These are phyloP conservation scores for Penicillium canescens DNA, from an alignment of 495 filamentous ascomycete species.

Conservation along the genomic window DNA sequence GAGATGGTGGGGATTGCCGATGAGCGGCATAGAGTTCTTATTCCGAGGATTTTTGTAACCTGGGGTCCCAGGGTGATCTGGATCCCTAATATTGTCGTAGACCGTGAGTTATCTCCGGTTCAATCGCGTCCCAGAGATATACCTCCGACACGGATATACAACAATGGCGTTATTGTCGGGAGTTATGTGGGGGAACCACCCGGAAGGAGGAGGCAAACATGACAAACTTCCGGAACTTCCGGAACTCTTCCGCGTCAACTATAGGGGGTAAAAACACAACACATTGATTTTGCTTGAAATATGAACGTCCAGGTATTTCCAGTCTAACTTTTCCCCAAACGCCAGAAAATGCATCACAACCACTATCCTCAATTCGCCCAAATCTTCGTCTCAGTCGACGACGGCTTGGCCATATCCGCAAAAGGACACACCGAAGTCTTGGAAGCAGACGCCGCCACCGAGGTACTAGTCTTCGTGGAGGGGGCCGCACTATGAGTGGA, in stretches of 20 bases:
- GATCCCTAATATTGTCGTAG: not conserved
- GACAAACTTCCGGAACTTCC: not conserved
- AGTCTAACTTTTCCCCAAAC: constrained; percentile 6
- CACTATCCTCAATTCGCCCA: constrained; percentile 29
- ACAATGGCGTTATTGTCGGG: not conserved
- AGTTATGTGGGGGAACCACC: not conserved
- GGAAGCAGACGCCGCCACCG: not conserved
- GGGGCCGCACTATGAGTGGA: constrained; percentile 18
- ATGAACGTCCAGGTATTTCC: constrained; percentile 1
- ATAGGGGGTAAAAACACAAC: not conserved
- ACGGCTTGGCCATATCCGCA: constrained; percentile 26
- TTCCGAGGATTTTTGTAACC: too few species aligned
- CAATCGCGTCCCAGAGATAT: not conserved
- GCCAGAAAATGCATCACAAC: not conserved
- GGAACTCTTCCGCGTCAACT: not conserved
- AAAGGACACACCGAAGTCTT: constrained; percentile 37
- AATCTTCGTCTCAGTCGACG: constrained; percentile 37
- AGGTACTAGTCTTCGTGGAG: constrained; percentile 7
- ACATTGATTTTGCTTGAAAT: not conserved
- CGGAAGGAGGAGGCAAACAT: too few species aligned
- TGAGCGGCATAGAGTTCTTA: too few species aligned
- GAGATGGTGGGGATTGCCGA: not conserved
- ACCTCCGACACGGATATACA: constrained; percentile 1
- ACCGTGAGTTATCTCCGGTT: not conserved
- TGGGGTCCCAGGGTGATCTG: too few species aligned